phyloP scores from a whole-genome alignment of 2,329 filamentous ascomycete species.

The Venturia asperata region DNA sequence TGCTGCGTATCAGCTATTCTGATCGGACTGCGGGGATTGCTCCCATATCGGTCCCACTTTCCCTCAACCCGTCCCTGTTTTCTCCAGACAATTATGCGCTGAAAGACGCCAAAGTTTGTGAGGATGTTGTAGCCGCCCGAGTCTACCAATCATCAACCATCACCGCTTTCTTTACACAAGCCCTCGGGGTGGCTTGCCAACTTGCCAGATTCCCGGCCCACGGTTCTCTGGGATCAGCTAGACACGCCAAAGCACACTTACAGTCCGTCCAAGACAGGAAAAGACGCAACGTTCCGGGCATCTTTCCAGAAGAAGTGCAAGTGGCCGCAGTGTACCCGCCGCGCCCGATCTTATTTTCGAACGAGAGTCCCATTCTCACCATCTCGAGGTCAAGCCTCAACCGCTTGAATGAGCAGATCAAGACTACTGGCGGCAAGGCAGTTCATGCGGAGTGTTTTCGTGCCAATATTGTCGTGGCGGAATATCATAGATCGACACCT shows the following conservation, averaged over 20 bases:
- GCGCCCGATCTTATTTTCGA: slow-evolving; percentile 69
- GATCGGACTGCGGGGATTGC: slow-evolving; percentile 31
- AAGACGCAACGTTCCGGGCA: slow-evolving; percentile 18
- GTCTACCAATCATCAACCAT: slow-evolving; percentile 61
- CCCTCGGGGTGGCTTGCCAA: slow-evolving; percentile 71
- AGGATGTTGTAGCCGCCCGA: slow-evolving; percentile 65
- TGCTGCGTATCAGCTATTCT: slow-evolving; percentile 54
- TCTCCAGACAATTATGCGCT: slow-evolving; percentile 33
- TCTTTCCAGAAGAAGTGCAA: slow-evolving; percentile 16
- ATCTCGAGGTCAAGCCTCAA: slow-evolving; percentile 76
- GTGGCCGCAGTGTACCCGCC: slow-evolving; percentile 48
- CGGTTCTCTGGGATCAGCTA: slow-evolving; percentile 50
- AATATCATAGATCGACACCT: slow-evolving; percentile 24
- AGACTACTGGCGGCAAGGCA: slow-evolving; percentile 51
- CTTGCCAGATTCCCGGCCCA: slow-evolving; percentile 72
- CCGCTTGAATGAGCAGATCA: slow-evolving; percentile 67
- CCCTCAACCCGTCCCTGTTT: slow-evolving; percentile 57
- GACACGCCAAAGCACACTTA: slow-evolving; percentile 66
- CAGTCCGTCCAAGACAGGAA: slow-evolving; percentile 30
- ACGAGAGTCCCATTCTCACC: slow-evolving; percentile 87
- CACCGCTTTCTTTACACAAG: slow-evolving; percentile 68
- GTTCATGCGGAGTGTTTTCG: slow-evolving; percentile 72
- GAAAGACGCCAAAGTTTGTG: slow-evolving; percentile 66
- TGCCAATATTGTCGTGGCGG: slow-evolving; percentile 70
- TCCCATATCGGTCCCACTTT: slow-evolving; percentile 50